Conservation (phyloP, 1,284 basidiomycete genomes). For the Wolfiporia cocos region DNA sequence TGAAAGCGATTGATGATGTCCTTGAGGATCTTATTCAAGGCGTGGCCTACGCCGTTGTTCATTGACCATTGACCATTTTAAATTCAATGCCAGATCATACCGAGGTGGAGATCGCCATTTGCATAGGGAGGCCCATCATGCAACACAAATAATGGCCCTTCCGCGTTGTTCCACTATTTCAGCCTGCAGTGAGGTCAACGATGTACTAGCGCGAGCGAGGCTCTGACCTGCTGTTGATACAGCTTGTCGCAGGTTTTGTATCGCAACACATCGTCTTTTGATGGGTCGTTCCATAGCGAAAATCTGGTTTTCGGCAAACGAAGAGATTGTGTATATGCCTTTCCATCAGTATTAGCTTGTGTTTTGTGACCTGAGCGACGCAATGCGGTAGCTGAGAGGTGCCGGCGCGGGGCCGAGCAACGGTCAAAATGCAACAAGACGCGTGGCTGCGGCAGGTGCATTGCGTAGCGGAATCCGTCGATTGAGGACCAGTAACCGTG, state of each 20-base stretch:
- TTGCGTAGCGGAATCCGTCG: no score
- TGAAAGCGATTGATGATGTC: constrained; percentile 94
- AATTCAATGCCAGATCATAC: constrained; percentile 41
- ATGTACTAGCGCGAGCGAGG: no score
- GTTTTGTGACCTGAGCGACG: not conserved
- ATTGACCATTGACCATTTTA: not conserved
- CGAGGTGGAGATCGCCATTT: constrained; percentile 94
- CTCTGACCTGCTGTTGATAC: constrained; percentile 83
- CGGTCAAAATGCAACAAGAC: no score
- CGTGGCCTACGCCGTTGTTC: constrained; percentile 64
- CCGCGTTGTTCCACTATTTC: constrained; percentile 55
- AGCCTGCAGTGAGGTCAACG: constrained; percentile 1
- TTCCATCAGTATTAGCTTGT: not conserved
- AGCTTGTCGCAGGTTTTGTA: constrained; percentile 69
- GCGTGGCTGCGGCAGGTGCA: no score
- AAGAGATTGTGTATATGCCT: constrained; percentile 62
- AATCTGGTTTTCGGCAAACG: constrained; percentile 83
- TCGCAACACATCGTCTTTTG: constrained; percentile 59
- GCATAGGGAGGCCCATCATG: constrained; percentile 99
- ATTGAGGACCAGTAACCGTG: no score
- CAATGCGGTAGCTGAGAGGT: not conserved
- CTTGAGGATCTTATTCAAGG: constrained; percentile 95
- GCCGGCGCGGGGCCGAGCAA: not conserved
- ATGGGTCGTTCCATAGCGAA: constrained; percentile 69
- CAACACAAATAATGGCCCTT: constrained; percentile 73